Evolutionary conservation across 2,329 filamentous ascomycete species (phyloP).

Genomic region (Trichoderma guizhouense): DNA sequence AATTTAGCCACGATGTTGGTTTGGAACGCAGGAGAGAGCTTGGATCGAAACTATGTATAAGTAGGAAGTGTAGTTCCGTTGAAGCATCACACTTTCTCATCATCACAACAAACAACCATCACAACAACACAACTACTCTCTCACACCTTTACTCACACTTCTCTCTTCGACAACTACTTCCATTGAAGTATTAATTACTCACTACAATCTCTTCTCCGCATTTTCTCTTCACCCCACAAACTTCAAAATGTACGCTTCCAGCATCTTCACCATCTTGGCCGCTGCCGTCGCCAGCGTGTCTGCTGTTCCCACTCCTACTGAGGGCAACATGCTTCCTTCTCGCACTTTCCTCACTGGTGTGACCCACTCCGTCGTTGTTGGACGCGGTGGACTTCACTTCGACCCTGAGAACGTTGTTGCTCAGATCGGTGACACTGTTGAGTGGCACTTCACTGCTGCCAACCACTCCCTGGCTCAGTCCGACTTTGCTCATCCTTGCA

Average conservation of each 20-base stretch:
- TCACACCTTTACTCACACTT: neutral
- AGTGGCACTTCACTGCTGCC: constrained; percentile 42
- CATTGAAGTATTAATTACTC: neutral
- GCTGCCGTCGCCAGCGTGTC: constrained; percentile 8
- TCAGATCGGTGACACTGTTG: constrained; percentile 44
- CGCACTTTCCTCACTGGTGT: neutral
- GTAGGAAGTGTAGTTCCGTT: neutral
- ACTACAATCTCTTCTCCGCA: neutral
- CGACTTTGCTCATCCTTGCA: constrained; percentile 57
- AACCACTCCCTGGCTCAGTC: constrained; percentile 63
- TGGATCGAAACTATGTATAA: neutral
- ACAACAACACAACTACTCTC: neutral
- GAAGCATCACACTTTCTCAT: neutral
- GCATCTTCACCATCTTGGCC: constrained; percentile 4
- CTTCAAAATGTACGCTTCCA: constrained; percentile 17
- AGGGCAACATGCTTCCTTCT: neutral
- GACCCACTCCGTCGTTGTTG: constrained; percentile 15
- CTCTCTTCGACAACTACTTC: neutral
- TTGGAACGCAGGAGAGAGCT: neutral
- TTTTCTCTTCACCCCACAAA: neutral
- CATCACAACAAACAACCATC: neutral
- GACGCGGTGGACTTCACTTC: constrained; percentile 39
- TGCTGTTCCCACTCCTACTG: constrained; percentile 11
- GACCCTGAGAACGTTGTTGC: constrained; percentile 50
- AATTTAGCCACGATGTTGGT: neutral